These are phyloP conservation scores for Oligophagozyma castellii DNA, from an alignment of 1,139 yeast species.

Conservation along the genomic window DNA sequence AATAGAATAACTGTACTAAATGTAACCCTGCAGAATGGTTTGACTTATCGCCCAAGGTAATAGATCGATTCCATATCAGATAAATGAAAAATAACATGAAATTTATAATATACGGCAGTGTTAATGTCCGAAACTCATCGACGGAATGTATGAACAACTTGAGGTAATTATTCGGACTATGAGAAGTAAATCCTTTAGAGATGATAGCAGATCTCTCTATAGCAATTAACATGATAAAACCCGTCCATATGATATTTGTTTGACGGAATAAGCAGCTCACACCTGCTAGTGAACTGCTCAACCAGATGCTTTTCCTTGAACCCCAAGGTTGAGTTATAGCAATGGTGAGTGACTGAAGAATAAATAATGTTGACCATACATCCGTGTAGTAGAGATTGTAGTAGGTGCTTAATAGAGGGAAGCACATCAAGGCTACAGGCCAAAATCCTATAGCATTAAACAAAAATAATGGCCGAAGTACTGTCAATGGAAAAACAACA, in stretches of 20 bases:
- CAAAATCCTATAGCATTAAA: slow-evolving; percentile 32
- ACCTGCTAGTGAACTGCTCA: slow-evolving; percentile 37
- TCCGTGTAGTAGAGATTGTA: slow-evolving; percentile 81
- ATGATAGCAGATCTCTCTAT: slow-evolving; percentile 36
- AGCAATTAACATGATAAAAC: slow-evolving; percentile 43
- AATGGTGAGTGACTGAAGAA: slow-evolving; percentile 36
- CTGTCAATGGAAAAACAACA: slow-evolving; percentile 35
- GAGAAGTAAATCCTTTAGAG: slow-evolving; percentile 27
- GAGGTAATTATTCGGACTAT: slow-evolving; percentile 26
- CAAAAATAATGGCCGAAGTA: slow-evolving; percentile 26
- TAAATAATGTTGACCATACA: slow-evolving; percentile 72
- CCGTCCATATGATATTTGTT: slow-evolving; percentile 82
- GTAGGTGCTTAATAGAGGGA: slow-evolving; percentile 64
- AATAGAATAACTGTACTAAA: slow-evolving; percentile 70
- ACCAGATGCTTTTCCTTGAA: slow-evolving; percentile 21
- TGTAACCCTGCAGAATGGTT: slow-evolving; percentile 68
- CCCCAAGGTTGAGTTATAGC: slow-evolving; percentile 27
- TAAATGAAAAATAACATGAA: slow-evolving; percentile 42
- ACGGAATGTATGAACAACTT: slow-evolving; percentile 26
- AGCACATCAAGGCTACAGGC: slow-evolving; percentile 36
- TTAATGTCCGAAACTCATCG: slow-evolving; percentile 23
- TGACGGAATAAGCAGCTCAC: slow-evolving; percentile 66
- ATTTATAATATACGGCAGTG: slow-evolving; percentile 42
- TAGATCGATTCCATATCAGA: slow-evolving; percentile 53
- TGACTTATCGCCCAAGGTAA: slow-evolving; percentile 73